A percentile compares a stretch with the other conserved stretches of the same genome.
These are phyloP conservation scores for Penicillium sp. DNA, from an alignment of 2,329 filamentous ascomycete species.

Conservation along the genomic window DNA sequence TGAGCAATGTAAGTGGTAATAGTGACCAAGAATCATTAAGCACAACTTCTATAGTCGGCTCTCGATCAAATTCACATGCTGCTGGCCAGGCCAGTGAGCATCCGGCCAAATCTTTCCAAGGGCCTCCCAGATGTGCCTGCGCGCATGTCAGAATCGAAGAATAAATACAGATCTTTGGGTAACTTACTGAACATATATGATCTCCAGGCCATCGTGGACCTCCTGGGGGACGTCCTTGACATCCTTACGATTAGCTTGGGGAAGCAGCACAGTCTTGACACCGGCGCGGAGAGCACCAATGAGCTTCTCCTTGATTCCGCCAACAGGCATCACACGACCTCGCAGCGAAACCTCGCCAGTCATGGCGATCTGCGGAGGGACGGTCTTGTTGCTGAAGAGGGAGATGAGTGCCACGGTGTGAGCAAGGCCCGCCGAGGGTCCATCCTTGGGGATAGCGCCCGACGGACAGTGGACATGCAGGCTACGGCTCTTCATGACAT, in stretches of 20 bases:
- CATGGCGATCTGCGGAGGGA: slow-evolving; percentile 94
- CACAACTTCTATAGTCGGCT: slow-evolving; percentile 65
- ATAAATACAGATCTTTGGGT: background rate
- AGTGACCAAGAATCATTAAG: background rate
- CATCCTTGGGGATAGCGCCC: slow-evolving; percentile 93
- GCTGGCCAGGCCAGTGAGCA: slow-evolving; percentile 75
- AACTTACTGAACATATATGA: slow-evolving; percentile 81
- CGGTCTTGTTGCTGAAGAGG: slow-evolving; percentile 79
- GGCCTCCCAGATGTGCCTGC: slow-evolving; percentile 89
- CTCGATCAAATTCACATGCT: slow-evolving; percentile 69
- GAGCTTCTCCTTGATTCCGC: slow-evolving; percentile 97
- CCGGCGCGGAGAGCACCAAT: slow-evolving; percentile 91
- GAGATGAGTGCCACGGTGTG: slow-evolving; percentile 93
- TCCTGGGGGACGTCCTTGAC: slow-evolving; percentile 86
- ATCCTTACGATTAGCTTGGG: slow-evolving; percentile 87
- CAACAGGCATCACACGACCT: slow-evolving; percentile 88
- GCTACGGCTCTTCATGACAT: slow-evolving; percentile 93
- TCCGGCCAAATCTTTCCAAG: slow-evolving; percentile 91
- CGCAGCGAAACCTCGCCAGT: slow-evolving; percentile 78
- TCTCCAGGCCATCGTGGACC: slow-evolving; percentile 81
- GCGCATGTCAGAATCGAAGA: slow-evolving; percentile 17
- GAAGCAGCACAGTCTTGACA: slow-evolving; percentile 89
- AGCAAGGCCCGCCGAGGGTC: slow-evolving; percentile 78
- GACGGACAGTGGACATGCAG: slow-evolving; percentile 96
- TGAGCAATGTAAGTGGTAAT: background rate